A percentile compares a stretch with the other conserved stretches of the same genome.
phyloP scores from a whole-genome alignment of 139 green algal species.

The Coelastrella sp. region DNA sequence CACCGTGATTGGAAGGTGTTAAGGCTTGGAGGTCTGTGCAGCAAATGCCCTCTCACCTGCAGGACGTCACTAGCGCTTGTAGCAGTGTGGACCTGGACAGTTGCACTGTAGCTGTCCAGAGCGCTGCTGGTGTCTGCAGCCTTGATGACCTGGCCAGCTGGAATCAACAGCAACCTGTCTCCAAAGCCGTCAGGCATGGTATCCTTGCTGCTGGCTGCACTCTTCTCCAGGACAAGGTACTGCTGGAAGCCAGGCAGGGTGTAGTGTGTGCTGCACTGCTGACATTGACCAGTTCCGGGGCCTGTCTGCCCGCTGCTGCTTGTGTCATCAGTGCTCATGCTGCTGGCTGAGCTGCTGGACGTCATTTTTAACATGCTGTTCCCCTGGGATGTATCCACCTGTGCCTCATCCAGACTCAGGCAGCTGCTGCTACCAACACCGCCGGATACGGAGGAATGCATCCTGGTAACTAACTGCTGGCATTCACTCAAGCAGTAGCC shows the following conservation, averaged over 20 bases:
- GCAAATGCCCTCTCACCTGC: too few relatives aligned
- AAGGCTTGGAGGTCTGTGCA: too few relatives aligned
- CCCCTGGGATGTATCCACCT: too few relatives aligned
- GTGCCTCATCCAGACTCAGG: too few relatives aligned
- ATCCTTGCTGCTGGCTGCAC: neutral
- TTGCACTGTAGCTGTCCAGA: too few relatives aligned
- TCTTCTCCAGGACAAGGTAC: conserved; percentile 68
- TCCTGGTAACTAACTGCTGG: conserved; percentile 43
- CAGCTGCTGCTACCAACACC: too few relatives aligned
- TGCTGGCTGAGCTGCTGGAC: neutral
- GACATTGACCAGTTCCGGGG: neutral
- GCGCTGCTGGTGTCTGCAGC: too few relatives aligned
- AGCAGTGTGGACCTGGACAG: too few relatives aligned
- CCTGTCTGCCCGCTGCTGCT: neutral
- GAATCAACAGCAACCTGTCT: conserved; percentile 55
- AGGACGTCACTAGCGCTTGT: too few relatives aligned
- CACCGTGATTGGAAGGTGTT: too few relatives aligned
- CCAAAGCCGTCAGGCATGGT: neutral
- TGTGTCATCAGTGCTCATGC: neutral
- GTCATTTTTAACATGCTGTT: too few relatives aligned
- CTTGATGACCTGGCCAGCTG: neutral
- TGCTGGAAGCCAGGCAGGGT: conserved; percentile 66
- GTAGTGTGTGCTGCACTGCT: conserved; percentile 23
- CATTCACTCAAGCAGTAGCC: conserved; percentile 49
- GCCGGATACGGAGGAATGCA: neutral